Evolutionary conservation across 2,329 filamentous ascomycete genomes (phyloP).

Genomic region (Moelleriella libera): DNA sequence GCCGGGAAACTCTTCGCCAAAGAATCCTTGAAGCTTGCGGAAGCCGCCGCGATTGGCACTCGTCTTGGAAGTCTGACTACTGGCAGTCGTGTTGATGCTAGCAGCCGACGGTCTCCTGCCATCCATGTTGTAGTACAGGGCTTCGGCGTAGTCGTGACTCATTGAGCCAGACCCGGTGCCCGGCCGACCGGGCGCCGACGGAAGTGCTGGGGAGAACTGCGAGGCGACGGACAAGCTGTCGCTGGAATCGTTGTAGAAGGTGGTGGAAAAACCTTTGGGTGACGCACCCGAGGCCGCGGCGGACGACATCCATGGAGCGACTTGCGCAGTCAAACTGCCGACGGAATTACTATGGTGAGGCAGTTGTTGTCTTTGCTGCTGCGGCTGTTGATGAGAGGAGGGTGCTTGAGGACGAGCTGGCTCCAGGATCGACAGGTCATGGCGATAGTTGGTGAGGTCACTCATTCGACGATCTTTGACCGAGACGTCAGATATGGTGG

Average conservation of each 20-base stretch:
- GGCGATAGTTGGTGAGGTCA: slow-evolving; percentile 56
- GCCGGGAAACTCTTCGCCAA: slow-evolving; percentile 75
- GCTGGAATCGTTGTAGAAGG: slow-evolving; percentile 63
- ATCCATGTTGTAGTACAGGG: slow-evolving; percentile 44
- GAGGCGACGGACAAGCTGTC: slow-evolving; percentile 49
- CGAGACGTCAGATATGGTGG: slow-evolving; percentile 24
- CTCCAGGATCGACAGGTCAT: slow-evolving; percentile 56
- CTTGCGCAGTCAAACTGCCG: slow-evolving; percentile 34
- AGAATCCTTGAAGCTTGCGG: slow-evolving; percentile 81
- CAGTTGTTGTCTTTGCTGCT: slow-evolving; percentile 33
- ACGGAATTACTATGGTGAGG: slow-evolving; percentile 32
- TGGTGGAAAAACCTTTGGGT: slow-evolving; percentile 31
- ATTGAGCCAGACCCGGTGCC: slow-evolving; percentile 4
- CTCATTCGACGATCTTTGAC: slow-evolving; percentile 39
- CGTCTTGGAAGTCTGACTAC: slow-evolving; percentile 69
- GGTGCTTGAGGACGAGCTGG: slow-evolving; percentile 37
- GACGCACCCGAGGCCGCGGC: slow-evolving; percentile 19
- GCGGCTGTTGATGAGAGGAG: slow-evolving; percentile 35
- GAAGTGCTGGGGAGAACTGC: slow-evolving; percentile 58
- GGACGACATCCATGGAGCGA: slow-evolving; percentile 44
- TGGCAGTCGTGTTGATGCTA: slow-evolving; percentile 64
- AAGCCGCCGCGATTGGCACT: slow-evolving; percentile 57
- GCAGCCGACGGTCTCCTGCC: slow-evolving; percentile 76
- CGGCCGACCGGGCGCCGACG: slow-evolving; percentile 26
- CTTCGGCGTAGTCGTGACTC: slow-evolving; percentile 44